These are phyloP conservation scores for Picea engelmannii DNA, from an alignment of 83 land plant genomes.

Conservation along the genomic window DNA sequence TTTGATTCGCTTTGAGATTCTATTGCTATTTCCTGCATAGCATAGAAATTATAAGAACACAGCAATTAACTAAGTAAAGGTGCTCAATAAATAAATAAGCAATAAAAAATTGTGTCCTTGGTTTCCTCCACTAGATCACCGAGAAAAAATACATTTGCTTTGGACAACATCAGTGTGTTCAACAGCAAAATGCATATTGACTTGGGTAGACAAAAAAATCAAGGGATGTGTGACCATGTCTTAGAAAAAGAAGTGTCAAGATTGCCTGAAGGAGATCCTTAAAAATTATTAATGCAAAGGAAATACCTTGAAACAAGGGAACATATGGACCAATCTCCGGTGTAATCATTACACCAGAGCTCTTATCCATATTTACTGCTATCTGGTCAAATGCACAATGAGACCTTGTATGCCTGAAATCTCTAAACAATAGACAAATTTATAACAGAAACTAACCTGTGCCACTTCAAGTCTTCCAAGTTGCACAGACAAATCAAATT, in stretches of 20 bases:
- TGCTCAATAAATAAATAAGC: not conserved
- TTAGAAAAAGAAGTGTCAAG: too few species aligned
- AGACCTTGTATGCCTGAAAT: too few species aligned
- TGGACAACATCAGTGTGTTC: not conserved
- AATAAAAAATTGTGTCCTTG: not conserved
- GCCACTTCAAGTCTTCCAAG: slow-evolving; percentile 90
- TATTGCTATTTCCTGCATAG: slow-evolving; percentile 76
- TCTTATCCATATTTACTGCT: not conserved
- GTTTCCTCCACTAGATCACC: not conserved
- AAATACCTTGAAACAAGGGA: not conserved
- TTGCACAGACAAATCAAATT: slow-evolving; percentile 91
- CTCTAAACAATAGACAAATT: not conserved
- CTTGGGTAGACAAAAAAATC: not conserved
- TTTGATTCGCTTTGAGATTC: slow-evolving; percentile 87
- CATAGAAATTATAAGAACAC: not conserved
- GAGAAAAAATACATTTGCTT: not conserved
- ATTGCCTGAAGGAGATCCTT: not conserved
- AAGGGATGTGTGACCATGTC: too few species aligned
- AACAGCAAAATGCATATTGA: not conserved
- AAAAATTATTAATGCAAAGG: not conserved
- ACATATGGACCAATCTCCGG: not conserved
- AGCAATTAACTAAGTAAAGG: not conserved
- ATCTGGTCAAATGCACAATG: too few species aligned
- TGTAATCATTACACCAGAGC: not conserved
- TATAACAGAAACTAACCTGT: slow-evolving; percentile 44